Conservation (phyloP, 75 land plant genomes). For the Isoetes taiwanensis region DNA sequence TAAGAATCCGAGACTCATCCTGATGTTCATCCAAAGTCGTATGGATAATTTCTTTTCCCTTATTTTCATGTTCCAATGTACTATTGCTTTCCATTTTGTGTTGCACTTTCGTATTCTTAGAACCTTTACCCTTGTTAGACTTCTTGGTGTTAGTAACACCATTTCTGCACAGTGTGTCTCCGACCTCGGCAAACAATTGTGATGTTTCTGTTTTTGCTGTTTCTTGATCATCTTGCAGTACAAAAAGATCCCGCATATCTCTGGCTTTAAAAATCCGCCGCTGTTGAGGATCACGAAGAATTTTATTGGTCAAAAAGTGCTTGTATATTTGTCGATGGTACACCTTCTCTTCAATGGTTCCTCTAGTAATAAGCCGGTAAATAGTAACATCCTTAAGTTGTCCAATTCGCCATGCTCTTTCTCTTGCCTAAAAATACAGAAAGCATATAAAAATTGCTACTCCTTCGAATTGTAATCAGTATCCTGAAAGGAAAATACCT, state of each 20-base stretch:
- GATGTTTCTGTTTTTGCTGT: slow-evolving; percentile 71
- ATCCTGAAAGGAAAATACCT: slow-evolving; percentile 37
- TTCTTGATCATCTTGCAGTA: slow-evolving; percentile 55
- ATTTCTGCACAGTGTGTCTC: slow-evolving; percentile 10
- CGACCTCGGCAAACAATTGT: slow-evolving; percentile 59
- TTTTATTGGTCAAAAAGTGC: slow-evolving; percentile 87
- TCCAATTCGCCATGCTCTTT: slow-evolving; percentile 99
- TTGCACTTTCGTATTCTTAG: slow-evolving; percentile 7
- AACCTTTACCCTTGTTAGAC: neutral
- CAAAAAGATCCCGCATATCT: slow-evolving; percentile 90
- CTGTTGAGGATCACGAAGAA: slow-evolving; percentile 84
- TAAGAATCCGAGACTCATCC: slow-evolving; percentile 64
- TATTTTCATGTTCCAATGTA: no score
- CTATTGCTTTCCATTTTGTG: no score
- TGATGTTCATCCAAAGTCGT: slow-evolving; percentile 23
- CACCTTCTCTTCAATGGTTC: slow-evolving; percentile 96
- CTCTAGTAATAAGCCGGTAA: slow-evolving; percentile 83
- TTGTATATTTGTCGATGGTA: slow-evolving; percentile 96
- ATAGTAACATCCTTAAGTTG: slow-evolving; percentile 83
- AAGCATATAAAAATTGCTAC: neutral
- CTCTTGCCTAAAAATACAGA: slow-evolving; percentile 57
- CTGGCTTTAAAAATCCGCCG: slow-evolving; percentile 87
- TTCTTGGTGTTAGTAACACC: neutral
- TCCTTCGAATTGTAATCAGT: neutral
- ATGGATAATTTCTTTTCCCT: slow-evolving; percentile 25